phyloP scores from a whole-genome alignment of 352 stramenopile genomes.

The Phytophthora citricola region DNA sequence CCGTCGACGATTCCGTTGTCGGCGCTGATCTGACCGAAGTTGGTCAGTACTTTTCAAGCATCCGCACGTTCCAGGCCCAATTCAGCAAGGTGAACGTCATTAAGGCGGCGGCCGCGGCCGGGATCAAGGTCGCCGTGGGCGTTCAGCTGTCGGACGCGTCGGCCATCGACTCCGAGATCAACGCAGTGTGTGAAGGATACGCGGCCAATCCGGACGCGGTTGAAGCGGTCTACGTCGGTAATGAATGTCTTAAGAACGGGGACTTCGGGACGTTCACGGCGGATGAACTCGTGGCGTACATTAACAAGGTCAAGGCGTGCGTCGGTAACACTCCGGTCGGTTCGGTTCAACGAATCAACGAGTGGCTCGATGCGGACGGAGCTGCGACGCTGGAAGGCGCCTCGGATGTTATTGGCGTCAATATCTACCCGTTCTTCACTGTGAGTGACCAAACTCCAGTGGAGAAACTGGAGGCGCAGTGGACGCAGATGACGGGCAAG shows the following conservation, averaged over 20 bases:
- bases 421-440: conserved; percentile 85
- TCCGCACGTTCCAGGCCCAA: conserved; percentile 79
- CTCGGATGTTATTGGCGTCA: conserved; percentile 53
- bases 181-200: conserved; percentile 61
- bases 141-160: conserved; percentile 60
- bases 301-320: conserved; percentile 60
- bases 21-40: conserved; percentile 47
- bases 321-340: conserved; percentile 54
- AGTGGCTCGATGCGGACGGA: conserved; percentile 54
- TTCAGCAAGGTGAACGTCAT: conserved; percentile 68
- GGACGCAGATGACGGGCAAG: conserved; percentile 47
- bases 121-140: conserved; percentile 67
- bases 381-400: conserved; percentile 45
- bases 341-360: conserved; percentile 72
- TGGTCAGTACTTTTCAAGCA: conserved; percentile 56
- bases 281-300: conserved; percentile 46
- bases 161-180: conserved; percentile 55
- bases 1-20: conserved; percentile 43
- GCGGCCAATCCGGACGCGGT: conserved; percentile 42
- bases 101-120: conserved; percentile 40
- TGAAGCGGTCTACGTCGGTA: conserved; percentile 76
- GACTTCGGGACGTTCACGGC: conserved; percentile 49
- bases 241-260: conserved; percentile 71
- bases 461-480: conserved; percentile 61
- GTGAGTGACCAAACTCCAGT: conserved; percentile 39